Evolutionary conservation across 768 basidiomycete species (phyloP), one percentile per base, ranked within the genome.

Genomic region (Butyriboletus loyo): DNA sequence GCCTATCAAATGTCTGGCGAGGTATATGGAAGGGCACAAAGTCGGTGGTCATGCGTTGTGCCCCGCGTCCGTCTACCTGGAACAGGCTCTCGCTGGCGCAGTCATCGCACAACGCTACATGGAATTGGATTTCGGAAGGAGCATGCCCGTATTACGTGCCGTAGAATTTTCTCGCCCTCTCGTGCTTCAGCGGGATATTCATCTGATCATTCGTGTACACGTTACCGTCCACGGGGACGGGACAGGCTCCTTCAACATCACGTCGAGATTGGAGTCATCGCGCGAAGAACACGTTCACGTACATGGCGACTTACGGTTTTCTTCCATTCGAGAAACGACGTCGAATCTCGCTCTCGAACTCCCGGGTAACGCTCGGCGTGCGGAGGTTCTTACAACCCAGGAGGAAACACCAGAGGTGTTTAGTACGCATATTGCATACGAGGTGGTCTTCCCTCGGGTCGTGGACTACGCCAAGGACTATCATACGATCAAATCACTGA

Each of bases 371-470:
- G 52, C 65, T 15, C 69, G 70, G 15, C 69, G 69, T 17, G 69
- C 74, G 24, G 52, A 63, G 5, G 62, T n/a, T n/a, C n/a, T n/a
- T n/a, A n/a, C n/a, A n/a, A n/a, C n/a, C n/a, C 58, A 60, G 31
- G 64, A 58, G 25, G 57, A 47, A 17, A 50, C 41, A 1, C 62
- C 67, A 2, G 82, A 85, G 63, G 74, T 73, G 0, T 84, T 86
- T 64, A 77, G 75, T 3, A 74, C 77, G 19, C 79, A 77, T 34
- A 81, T 80, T 0, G 66, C 76, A 1, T 90, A 90, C 62, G 79
- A 86, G 37, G 73, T 83, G 34, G 78, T 88, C 45, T 88, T 89
- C 58, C 77, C 86, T 21, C 80, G 84, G 7, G 74, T 89, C 41
- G 87, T 90, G 24, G 74, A 78, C 15, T 90, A 89, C 58, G 74